Base-by-base conservation (phyloP, 164 flowering plant species). In the Stephania japonica region DNA sequence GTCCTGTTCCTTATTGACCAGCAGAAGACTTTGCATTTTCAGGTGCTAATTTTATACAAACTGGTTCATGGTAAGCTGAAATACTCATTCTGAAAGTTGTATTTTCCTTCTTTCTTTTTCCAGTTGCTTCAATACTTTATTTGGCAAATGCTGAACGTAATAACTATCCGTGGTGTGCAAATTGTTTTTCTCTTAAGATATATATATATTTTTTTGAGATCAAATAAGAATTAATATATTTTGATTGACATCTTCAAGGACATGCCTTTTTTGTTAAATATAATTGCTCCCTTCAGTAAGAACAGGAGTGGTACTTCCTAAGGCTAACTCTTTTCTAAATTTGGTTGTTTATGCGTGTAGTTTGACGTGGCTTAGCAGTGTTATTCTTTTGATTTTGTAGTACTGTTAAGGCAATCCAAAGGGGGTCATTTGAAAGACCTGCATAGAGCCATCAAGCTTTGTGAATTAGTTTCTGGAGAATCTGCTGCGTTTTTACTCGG, bases 11-110 rank as follows among this genome's bases (percentile, higher is more conserved):
- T 74, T 72, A 85, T 73, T 80, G 99, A 69, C 98, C 99, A 18
- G 99, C 85, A 68, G 94, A 96, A 84, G 99, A 93, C 72, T 67
- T 96, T 86, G 99, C 99, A 42, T 93, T 88, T 84, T 80, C 97
- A 49, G 98, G 93, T 76, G 99, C 98, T 42, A 89, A 83, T 75
- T 96, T 93, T 77, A 90, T 96, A 69, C 97, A 89, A 75, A 96
- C 87, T 67, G 99, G 99, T 14, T 93, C 75, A 96, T 96, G 99
- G 99, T 93, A 80, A 74, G 85, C 27, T 75, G 38, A n/a, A n/a
- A n/a, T n/a, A n/a, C n/a, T n/a, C n/a, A n/a, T n/a, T n/a, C n/a
- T n/a, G n/a, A n/a, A n/a, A n/a, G n/a, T n/a, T n/a, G n/a, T n/a
- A n/a, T n/a, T n/a, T n/a, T n/a, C n/a, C n/a, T n/a, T n/a, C n/a